These are phyloP conservation scores for Pleurotus cornucopiae DNA, from an alignment of 768 basidiomycete genomes.

Conservation along the genomic window DNA sequence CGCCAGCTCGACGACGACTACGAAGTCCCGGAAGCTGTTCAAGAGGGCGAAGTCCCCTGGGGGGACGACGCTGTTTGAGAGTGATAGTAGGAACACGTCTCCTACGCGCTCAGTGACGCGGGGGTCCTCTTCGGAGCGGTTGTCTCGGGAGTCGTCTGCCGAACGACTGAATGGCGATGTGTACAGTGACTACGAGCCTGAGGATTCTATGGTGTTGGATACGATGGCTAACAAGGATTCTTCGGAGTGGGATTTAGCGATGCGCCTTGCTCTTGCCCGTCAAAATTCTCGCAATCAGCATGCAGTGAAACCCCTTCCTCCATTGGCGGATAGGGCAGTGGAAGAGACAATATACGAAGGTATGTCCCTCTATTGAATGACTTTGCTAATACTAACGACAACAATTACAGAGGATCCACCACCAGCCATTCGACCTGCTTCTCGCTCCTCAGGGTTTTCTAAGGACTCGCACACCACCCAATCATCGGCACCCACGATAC, in stretches of 20 bases:
- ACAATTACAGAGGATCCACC: constrained; percentile 54
- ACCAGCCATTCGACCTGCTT: constrained; percentile 46
- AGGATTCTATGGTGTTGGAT: constrained; percentile 32
- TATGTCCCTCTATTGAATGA: constrained; percentile 21
- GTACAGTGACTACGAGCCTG: constrained; percentile 45
- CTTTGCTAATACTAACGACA: constrained; percentile 2
- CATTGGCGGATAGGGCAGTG: constrained; percentile 40
- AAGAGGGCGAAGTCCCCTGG: constrained; percentile 39
- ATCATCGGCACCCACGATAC: constrained; percentile 43
- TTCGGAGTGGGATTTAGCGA: constrained; percentile 73
- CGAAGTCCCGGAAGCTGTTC: constrained; percentile 43
- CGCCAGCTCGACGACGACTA: constrained; percentile 25
- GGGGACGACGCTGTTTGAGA: constrained; percentile 15
- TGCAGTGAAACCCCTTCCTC: constrained; percentile 33
- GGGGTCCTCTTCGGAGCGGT: constrained; percentile 19
- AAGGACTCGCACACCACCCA: constrained; percentile 35
- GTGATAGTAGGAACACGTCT: constrained; percentile 33
- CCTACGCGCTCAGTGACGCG: constrained; percentile 20
- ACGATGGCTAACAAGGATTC: constrained; percentile 44
- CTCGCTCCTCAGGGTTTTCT: constrained; percentile 37
- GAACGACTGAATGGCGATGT: constrained; percentile 14
- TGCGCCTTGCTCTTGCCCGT: constrained; percentile 77
- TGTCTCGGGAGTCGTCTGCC: constrained; percentile 35
- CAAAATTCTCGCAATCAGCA: constrained; percentile 80
- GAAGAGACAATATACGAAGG: constrained; percentile 82